Evolutionary conservation across 2,329 filamentous ascomycete genomes (phyloP), one percentile per base, ranked within the genome.

Genomic region (Mariannaea sp.): DNA sequence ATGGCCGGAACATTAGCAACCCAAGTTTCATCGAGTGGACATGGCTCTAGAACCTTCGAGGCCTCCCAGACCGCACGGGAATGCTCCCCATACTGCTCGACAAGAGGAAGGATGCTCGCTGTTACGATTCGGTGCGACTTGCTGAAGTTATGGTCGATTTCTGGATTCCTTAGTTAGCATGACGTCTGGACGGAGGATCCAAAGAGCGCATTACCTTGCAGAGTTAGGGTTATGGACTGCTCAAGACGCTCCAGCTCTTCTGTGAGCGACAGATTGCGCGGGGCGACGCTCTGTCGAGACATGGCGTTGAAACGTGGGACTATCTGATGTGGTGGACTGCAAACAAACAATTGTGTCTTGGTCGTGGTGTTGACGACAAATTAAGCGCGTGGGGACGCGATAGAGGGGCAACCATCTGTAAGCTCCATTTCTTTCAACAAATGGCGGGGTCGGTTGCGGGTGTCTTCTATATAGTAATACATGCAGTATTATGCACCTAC

Each of bases 91-190:
- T 99, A 99, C 68, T 96, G 88, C 70, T 97, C 93, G 16, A 99
- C 92, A 1, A 97, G 82, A 1, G 94, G 94, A 3, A 99, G 76
- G 49, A 99, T 97, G 69, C 87, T 96, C 1, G 89, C 88, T 1
- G 94, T 97, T 32, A 99, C 93, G 55, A 99, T 97, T 58, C 92
- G 87, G 73, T 99, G 94, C 24, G 94, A 92, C 68, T 90, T 91
- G 76, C 90, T 97, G 72, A 99, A 99, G 75, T 99, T 99, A 73
- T 91, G 89, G 71, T 99, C 94, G 76, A 99, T 99, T 78, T 99
- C 94, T 95, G 66, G 13, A 35, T 26, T 22, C 14, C 10, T 26
- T 12, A 19, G 12, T 17, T 6, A 10, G 13, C n/a, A n/a, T n/a
- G n/a, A n/a, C 24, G 20, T 40, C 9, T 46, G 30, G 32, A 16